Evolutionary conservation across 2,329 filamentous ascomycete species (phyloP), one percentile per base, ranked within the genome.

Genomic region (Cercospora zeina): DNA sequence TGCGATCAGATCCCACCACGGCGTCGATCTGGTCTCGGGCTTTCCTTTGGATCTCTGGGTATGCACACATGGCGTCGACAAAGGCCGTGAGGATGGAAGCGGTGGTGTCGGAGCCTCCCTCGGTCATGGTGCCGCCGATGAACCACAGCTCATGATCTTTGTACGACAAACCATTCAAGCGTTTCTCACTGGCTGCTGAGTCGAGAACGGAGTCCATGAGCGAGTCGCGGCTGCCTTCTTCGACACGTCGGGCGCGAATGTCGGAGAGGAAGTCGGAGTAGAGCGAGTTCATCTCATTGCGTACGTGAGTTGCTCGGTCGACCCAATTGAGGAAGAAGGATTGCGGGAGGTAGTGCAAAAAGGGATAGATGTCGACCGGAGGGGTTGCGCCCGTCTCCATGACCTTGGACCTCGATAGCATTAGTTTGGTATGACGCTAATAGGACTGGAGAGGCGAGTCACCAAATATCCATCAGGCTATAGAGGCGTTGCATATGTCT

Each of bases 141-240:
- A 47, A 47, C 42, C 42, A 47, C 21, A 47, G 21, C 11, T 47
- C 21, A 24, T 47, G 21, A 11, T 47, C 42, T 14, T 24, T 21
- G 42, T 24, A 54, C 13, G 27, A 24, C 1, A 47, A 11, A 3
- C 42, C 42, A 24, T 47, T 47, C 42, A 47, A 47, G 42, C 42
- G 42, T 31, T 65, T 68, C 62, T 67, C 65, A 42, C 57, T 65
- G 4, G 69, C 66, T 19, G 60, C 65, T 62, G 77, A 69, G 51
- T 80, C 76, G 1, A 82, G 70, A 0, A 80, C 71, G 6, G 67
- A 62, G 65, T 81, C 79, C 65, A 81, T 73, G 54, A 80, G 76
- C 11, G 69, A 73, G 8, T 69, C 67, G 14, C 71, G 65, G 7
- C 61, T 66, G 2, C 70, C 72, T 2, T 67, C 70, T 4, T 64